These are phyloP conservation scores for Hygrophoropsis aurantiaca DNA, from an alignment of 768 basidiomycete genomes.

Conservation along the genomic window DNA sequence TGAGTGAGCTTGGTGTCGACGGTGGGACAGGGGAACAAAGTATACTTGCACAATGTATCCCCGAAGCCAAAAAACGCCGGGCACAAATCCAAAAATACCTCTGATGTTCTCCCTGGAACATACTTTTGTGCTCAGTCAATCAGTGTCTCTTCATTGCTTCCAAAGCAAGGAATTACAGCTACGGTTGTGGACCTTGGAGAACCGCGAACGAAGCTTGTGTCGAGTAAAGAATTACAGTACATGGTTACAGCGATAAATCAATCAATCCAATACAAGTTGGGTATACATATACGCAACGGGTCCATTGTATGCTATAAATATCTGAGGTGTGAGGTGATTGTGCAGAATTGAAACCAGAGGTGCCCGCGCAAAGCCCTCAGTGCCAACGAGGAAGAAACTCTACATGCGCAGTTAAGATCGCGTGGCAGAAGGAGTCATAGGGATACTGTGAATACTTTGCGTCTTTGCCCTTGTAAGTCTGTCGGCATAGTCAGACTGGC, in stretches of 20 bases:
- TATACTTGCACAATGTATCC: neutral
- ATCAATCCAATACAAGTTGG: too few relatives aligned
- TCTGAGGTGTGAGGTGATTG: neutral
- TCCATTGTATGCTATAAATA: neutral
- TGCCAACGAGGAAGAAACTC: neutral
- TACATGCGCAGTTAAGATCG: conserved; percentile 12
- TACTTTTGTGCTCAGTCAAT: too few relatives aligned
- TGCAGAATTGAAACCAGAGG: neutral
- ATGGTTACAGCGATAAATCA: too few relatives aligned
- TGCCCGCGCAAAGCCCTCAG: neutral
- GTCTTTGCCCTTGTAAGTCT: conserved; percentile 16
- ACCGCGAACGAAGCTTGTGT: too few relatives aligned
- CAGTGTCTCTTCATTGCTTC: too few relatives aligned
- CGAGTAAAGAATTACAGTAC: too few relatives aligned
- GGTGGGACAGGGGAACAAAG: conserved; percentile 1
- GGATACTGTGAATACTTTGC: conserved; percentile 8
- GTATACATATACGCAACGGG: too few relatives aligned
- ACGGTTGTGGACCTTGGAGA: too few relatives aligned
- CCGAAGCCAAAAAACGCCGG: conserved; percentile 6
- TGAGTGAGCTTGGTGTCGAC: conserved; percentile 56
- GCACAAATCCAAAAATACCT: conserved; percentile 1
- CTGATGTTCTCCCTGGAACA: neutral
- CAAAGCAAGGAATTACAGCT: too few relatives aligned
- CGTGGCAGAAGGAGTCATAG: conserved; percentile 12
- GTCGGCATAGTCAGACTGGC: neutral